Conservation (phyloP, 805 yeast species). For the Pichia gijzeniarum region DNA sequence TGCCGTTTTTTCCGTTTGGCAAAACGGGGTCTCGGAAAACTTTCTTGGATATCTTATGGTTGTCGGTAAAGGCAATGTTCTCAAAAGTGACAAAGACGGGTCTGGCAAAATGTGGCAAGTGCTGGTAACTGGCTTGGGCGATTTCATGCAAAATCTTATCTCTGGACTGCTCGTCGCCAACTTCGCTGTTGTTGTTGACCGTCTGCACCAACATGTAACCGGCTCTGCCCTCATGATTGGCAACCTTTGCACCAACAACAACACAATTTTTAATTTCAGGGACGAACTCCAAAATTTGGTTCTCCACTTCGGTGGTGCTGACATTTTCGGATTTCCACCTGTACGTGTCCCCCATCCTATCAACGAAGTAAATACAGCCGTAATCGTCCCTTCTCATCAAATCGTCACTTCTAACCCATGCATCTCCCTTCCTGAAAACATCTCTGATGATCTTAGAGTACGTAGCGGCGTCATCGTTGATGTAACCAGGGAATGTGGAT, state of each 20-base stretch:
- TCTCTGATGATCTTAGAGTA: slow-evolving; percentile 65
- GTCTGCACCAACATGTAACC: slow-evolving; percentile 79
- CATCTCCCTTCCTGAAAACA: slow-evolving; percentile 82
- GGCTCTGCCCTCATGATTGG: slow-evolving; percentile 89
- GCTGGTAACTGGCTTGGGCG: slow-evolving; percentile 30
- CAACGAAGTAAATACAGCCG: slow-evolving; percentile 76
- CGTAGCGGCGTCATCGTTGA: slow-evolving; percentile 74
- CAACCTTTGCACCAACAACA: slow-evolving; percentile 82
- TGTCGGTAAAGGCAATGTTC: slow-evolving; percentile 61
- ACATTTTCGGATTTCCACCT: slow-evolving; percentile 97
- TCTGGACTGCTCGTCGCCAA: slow-evolving; percentile 21
- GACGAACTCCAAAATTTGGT: slow-evolving; percentile 43
- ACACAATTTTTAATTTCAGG: slow-evolving; percentile 56
- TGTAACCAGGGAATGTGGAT: slow-evolving; percentile 81
- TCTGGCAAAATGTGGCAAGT: slow-evolving; percentile 77
- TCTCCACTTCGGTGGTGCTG: slow-evolving; percentile 88
- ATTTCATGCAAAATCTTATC: slow-evolving; percentile 34
- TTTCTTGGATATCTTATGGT: slow-evolving; percentile 74
- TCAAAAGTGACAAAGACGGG: slow-evolving; percentile 78
- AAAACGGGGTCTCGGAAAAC: slow-evolving; percentile 58
- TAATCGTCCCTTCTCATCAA: slow-evolving; percentile 61
- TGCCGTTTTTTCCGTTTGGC: slow-evolving; percentile 58
- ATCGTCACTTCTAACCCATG: slow-evolving; percentile 88
- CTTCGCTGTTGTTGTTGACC: slow-evolving; percentile 14
- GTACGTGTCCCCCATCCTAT: slow-evolving; percentile 90